Base-by-base conservation (phyloP, 495 filamentous ascomycete genomes). In the Talaromyces proteolyticus region DNA sequence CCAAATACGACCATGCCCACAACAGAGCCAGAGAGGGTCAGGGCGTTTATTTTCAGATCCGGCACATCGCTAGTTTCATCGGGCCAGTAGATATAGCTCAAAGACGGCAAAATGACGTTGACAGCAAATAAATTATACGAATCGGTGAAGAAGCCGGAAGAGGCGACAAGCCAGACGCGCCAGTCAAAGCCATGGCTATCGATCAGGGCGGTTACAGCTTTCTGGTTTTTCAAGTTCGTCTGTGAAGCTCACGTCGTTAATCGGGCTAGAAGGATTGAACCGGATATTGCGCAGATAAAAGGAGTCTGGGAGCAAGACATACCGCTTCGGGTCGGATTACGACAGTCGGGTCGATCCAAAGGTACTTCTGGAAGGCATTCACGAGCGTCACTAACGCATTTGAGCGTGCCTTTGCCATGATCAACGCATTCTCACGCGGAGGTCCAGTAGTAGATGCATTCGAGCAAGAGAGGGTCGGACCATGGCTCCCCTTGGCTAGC, bases 81-180 rank as follows among this genome's bases (percentile, higher is more conserved):
- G 37, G 66, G 64, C 70, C 80, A 85, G 61, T 86, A 88, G 26
- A 87, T 73, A 57, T 77, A 81, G 38, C 71, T 68, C 14, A 86
- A 62, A 58, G 78, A 79, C 0, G 84, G 81, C 2, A 81, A 63
- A 47, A 84, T 68, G 53, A 82, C 76, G 45, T 87, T 87, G 54
- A 73, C 81, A 19, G 79, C 78, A 54, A 87, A 87, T 10, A 78
- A 14, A 34, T 34, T 34, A 34, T 34, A 34, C 29, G 29, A 34
- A 34, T 34, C 29, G 2, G 29, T 34, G 29, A 34, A 34, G 29
- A 34, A 34, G 14, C 29, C 29, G 29, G 29, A 34, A 34, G 29
- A 34, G 4, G 29, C 29, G 14, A 34, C 29, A 14, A 34, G 29
- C 29, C 29, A 34, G 8, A 34, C 29, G 29, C 29, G 29, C 29